Base-by-base conservation (phyloP, 2,329 filamentous ascomycete genomes). In the Fusarium oligoseptatum region DNA sequence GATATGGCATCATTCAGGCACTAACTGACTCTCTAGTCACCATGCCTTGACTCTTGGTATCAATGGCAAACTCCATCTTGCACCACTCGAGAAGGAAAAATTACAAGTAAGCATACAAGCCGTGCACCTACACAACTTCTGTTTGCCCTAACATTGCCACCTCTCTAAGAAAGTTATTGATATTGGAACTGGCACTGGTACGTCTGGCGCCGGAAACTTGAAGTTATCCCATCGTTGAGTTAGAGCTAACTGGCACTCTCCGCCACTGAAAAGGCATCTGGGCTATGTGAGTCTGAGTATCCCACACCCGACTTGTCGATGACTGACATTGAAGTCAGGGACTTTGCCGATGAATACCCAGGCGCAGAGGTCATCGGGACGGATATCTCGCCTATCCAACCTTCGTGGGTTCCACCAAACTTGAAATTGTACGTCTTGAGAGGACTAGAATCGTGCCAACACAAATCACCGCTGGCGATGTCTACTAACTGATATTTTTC, bases 11-110 rank as follows among this genome's bases (percentile, higher is more conserved):
- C 34, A 32, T 10, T 34, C 34, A 55, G 60, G n/a, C n/a, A 20
- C 43, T 62, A 27, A 62, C 39, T 11, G 14, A 8, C 17, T 6
- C 17, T 6, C 29, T 6, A 62, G 60, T n/a, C 60, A 62, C 20
- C 60, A 62, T 24, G 39, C 60, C 11, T 62, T 62, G 43, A 62
- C 60, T 52, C 60, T 62, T 15, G 60, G 43, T 6, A 50, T 50
- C 10, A 34, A 34, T 43, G 60, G 43, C 20, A 37, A 50, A 32
- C 60, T 62, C 6, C 43, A 62, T 52, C 60, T 62, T 10, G 43
- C 60, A 15, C 60, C 60, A 14, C 32, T 62, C 15, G 20, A 62
- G 22, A 62, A 62, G 32, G 43, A 62, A 8, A 37, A 62, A 10
- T 5, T 62, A n/a, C 43, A 50, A 15, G 60, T 52, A 62, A 62